Evolutionary conservation across 192 early-diverging fungal genomes (phyloP).

Genomic region (Umbelopsis vinacea): DNA sequence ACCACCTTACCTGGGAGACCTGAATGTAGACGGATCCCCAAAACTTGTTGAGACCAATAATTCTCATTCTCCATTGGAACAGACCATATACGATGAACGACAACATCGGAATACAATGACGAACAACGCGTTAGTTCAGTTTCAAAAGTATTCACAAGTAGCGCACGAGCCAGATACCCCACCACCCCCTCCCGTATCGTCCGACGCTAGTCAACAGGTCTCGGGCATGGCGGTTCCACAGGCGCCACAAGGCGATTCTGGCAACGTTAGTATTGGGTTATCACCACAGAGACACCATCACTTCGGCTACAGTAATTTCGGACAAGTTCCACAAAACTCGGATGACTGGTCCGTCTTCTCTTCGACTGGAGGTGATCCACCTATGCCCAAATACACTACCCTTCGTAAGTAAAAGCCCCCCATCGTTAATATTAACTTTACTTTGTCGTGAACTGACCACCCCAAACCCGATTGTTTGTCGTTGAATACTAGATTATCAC

Average conservation of each 20-base stretch:
- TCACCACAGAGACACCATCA: slow-evolving; percentile 15
- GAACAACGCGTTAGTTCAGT: not conserved
- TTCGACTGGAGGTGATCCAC: not conserved
- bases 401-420: not conserved
- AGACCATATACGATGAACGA: not conserved
- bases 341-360: slow-evolving; percentile 7
- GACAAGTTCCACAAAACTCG: not conserved
- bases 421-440: no score
- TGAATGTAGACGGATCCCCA: slow-evolving; percentile 11
- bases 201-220: slow-evolving; percentile 8
- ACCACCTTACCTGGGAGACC: not conserved
- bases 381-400: slow-evolving; percentile 9
- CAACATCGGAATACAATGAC: slow-evolving; percentile 9
- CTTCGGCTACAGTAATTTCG: slow-evolving; percentile 14
- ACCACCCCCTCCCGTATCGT: not conserved
- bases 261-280: slow-evolving; percentile 6
- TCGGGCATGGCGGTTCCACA: slow-evolving; percentile 20
- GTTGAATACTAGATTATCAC: slow-evolving; percentile 10
- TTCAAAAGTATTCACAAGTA: slow-evolving; percentile 13
- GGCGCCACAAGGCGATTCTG: slow-evolving; percentile 8
- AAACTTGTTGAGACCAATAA: slow-evolving; percentile 7
- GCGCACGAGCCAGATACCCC: slow-evolving; percentile 14
- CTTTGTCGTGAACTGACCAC: not conserved
- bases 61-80: not conserved
- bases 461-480: slow-evolving; percentile 8